phyloP scores from a whole-genome alignment of 2,329 filamentous ascomycete species.

The Trichoderma sp. region DNA sequence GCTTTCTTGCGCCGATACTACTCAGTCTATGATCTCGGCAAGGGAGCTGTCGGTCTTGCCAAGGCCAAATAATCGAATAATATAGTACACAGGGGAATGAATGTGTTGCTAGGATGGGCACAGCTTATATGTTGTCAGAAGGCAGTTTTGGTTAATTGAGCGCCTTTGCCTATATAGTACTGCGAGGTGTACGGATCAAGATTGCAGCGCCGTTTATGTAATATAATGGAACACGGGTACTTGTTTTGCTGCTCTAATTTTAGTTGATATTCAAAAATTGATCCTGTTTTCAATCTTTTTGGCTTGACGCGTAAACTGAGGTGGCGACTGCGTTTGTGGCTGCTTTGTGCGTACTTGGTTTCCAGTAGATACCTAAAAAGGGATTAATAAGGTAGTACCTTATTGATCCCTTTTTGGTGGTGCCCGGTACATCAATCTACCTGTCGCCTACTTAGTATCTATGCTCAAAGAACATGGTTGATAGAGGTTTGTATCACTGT shows the following conservation, averaged over 20 bases:
- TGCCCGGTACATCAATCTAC: background rate
- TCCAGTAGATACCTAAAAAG: too few relatives aligned
- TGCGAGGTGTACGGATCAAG: constrained; percentile 18
- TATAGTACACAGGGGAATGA: background rate
- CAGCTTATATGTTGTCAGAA: background rate
- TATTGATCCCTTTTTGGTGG: background rate
- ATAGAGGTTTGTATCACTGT: background rate
- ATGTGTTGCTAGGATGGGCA: background rate
- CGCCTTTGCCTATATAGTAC: constrained; percentile 1
- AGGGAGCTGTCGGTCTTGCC: constrained; percentile 84
- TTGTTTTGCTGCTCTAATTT: constrained; percentile 7
- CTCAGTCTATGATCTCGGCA: constrained; percentile 94
- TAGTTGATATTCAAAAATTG: background rate
- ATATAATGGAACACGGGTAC: constrained; percentile 19
- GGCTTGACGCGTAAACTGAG: background rate
- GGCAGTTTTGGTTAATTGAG: constrained; percentile 10
- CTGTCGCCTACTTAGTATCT: background rate
- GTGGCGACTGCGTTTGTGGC: background rate
- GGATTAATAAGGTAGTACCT: too few relatives aligned
- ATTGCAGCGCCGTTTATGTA: constrained; percentile 27
- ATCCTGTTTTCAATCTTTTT: background rate
- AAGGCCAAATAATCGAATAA: constrained; percentile 63
- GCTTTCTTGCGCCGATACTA: constrained; percentile 85
- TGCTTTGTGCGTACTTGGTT: too few relatives aligned
- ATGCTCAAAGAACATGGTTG: background rate